These are phyloP conservation scores for Neolentinus lepideus DNA, from an alignment of 1,284 basidiomycete species.

Conservation along the genomic window DNA sequence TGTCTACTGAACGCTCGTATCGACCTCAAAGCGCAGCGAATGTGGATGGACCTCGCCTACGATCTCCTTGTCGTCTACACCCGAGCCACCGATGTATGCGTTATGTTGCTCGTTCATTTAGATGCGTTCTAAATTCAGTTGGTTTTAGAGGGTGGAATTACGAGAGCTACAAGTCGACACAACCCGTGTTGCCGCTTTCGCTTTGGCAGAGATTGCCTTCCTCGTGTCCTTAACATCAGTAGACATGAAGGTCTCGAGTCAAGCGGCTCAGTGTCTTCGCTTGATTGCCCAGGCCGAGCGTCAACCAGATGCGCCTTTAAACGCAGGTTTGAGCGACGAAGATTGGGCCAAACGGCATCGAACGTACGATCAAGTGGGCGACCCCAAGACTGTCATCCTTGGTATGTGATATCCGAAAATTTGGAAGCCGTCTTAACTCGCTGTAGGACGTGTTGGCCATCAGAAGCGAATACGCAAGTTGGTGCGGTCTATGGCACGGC, in stretches of 20 bases:
- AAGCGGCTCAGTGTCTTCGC: constrained; percentile 63
- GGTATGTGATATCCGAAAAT: constrained; percentile 36
- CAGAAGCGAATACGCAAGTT: constrained; percentile 77
- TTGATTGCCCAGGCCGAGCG: constrained; percentile 60
- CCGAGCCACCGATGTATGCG: constrained; percentile 38
- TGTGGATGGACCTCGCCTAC: constrained; percentile 59
- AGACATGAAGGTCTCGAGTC: constrained; percentile 54
- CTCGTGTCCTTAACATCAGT: constrained; percentile 63
- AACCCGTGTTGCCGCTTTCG: constrained; percentile 52
- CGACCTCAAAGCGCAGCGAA: constrained; percentile 53
- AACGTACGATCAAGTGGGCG: constrained; percentile 72
- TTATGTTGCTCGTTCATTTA: constrained; percentile 3
- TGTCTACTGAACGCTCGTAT: constrained; percentile 50
- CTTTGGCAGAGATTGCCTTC: constrained; percentile 63
- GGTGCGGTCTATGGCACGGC: constrained; percentile 55
- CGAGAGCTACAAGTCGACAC: constrained; percentile 39
- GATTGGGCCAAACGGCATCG: constrained; percentile 60
- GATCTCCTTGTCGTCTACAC: constrained; percentile 53
- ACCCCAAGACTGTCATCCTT: constrained; percentile 59
- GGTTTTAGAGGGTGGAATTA: constrained; percentile 32
- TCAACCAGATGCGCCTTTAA: constrained; percentile 44
- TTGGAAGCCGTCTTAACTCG: constrained; percentile 2
- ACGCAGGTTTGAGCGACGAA: constrained; percentile 44
- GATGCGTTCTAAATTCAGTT: constrained; percentile 8
- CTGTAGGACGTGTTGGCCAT: constrained; percentile 59